Evolutionary conservation across 108 stramenopile genomes (phyloP).

Genomic region (Epipyxis sp.): DNA sequence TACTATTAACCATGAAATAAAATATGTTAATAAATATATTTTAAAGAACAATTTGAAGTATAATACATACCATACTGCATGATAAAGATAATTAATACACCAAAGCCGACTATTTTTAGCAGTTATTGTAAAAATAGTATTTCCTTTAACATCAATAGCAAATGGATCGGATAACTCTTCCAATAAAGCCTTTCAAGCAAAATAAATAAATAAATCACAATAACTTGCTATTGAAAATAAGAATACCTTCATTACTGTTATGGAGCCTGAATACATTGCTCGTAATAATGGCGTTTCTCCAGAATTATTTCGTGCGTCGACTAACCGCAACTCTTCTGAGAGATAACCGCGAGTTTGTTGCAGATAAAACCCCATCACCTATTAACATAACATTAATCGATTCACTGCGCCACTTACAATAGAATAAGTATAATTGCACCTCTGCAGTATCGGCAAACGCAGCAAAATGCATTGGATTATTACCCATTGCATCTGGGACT

Average conservation of each 20-base stretch:
- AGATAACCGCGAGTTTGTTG: constrained; percentile 12
- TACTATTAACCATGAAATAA: background rate
- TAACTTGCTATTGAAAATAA: no score
- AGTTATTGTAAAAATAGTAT: background rate
- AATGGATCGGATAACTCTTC: constrained; percentile 8
- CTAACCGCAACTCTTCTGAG: background rate
- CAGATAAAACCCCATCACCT: constrained; percentile 6
- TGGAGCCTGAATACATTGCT: constrained; percentile 12
- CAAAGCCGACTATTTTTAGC: background rate
- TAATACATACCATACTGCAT: background rate
- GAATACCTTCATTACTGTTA: constrained; percentile 14
- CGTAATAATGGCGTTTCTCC: constrained; percentile 21
- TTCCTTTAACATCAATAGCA: constrained; percentile 8
- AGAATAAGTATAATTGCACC: background rate
- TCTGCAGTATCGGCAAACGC: constrained; percentile 21
- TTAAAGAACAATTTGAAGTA: background rate
- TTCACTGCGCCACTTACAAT: background rate
- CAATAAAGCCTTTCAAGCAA: constrained; percentile 20
- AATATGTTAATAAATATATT: no score
- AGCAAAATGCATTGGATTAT: constrained; percentile 24
- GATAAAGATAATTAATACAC: constrained; percentile 22
- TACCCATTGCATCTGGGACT: background rate
- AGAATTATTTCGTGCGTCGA: constrained; percentile 5
- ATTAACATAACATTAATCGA: background rate
- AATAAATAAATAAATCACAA: constrained; percentile 12